These are phyloP conservation scores for Magnaporthiopsis poae DNA, from an alignment of 2,329 filamentous ascomycete species.

Conservation along the genomic window DNA sequence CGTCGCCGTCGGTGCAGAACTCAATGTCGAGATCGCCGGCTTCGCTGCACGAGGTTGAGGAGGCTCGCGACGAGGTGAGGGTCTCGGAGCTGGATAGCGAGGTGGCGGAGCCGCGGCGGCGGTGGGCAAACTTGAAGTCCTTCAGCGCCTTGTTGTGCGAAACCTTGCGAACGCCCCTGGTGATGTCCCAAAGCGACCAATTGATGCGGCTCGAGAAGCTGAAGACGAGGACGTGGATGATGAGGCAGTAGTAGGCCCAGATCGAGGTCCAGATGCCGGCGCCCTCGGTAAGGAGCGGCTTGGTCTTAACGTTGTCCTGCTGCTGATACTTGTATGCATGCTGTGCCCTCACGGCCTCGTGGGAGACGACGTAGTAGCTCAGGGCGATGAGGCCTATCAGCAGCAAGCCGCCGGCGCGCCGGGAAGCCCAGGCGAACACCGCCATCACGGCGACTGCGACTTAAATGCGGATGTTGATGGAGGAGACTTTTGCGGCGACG, in stretches of 20 bases:
- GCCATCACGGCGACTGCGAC: slow-evolving; percentile 32
- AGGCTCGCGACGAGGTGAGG: slow-evolving; percentile 36
- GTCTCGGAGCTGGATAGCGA: slow-evolving; percentile 49
- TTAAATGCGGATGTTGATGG: slow-evolving; percentile 2
- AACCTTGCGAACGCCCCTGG: slow-evolving; percentile 37
- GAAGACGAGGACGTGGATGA: slow-evolving; percentile 55
- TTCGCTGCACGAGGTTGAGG: slow-evolving; percentile 40
- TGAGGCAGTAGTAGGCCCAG: slow-evolving; percentile 55
- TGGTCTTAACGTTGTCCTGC: slow-evolving; percentile 27
- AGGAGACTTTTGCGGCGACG: background rate
- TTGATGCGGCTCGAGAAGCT: slow-evolving; percentile 53
- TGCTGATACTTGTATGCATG: slow-evolving; percentile 35
- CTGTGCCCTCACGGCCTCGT: slow-evolving; percentile 34
- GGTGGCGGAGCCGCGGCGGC: slow-evolving; percentile 42
- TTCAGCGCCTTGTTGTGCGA: slow-evolving; percentile 35
- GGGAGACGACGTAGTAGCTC: slow-evolving; percentile 46
- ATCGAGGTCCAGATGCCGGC: slow-evolving; percentile 41
- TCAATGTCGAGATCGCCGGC: slow-evolving; percentile 41
- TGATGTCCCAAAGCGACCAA: slow-evolving; percentile 51
- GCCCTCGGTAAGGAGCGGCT: slow-evolving; percentile 27
- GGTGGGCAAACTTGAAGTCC: slow-evolving; percentile 36
- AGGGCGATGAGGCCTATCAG: slow-evolving; percentile 40
- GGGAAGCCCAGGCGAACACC: slow-evolving; percentile 43
- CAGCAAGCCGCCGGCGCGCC: slow-evolving; percentile 44
- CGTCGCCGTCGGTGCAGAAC: slow-evolving; percentile 32